Conservation (phyloP, 2,329 filamentous ascomycete genomes). For the Claviceps pazoutovae region DNA sequence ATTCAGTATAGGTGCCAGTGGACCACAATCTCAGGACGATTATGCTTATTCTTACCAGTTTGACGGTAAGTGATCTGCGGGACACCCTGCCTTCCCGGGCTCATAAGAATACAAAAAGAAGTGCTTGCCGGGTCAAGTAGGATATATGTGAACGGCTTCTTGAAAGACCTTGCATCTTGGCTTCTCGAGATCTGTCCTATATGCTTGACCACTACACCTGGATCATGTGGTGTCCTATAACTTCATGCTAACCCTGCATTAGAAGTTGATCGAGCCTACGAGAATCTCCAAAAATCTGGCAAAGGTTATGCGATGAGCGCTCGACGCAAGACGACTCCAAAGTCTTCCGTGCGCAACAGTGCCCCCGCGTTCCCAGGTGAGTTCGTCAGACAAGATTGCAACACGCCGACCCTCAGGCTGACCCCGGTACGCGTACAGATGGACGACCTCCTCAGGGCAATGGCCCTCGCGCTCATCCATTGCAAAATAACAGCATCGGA, state of each 20-base stretch:
- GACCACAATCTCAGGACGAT: constrained; percentile 61
- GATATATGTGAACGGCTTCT: background rate
- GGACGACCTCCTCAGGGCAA: constrained; percentile 52
- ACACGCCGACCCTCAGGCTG: constrained; percentile 10
- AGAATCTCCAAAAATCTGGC: constrained; percentile 92
- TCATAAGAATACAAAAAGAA: background rate
- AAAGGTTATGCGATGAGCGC: constrained; percentile 66
- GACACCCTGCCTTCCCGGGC: background rate
- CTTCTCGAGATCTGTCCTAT: background rate
- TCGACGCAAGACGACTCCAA: constrained; percentile 51
- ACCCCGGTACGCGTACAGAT: constrained; percentile 34
- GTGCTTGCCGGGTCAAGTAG: background rate
- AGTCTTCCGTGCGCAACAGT: constrained; percentile 5
- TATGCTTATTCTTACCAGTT: constrained; percentile 76
- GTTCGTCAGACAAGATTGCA: background rate
- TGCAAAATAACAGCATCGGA: constrained; percentile 54
- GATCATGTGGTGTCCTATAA: background rate
- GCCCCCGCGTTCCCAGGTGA: constrained; percentile 6
- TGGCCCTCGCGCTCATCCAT: constrained; percentile 63
- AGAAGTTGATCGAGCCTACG: constrained; percentile 94
- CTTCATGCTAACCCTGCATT: constrained; percentile 7
- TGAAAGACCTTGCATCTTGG: background rate
- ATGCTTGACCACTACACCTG: background rate
- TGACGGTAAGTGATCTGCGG: constrained; percentile 53
- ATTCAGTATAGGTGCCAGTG: constrained; percentile 50